A percentile compares a stretch with the other conserved stretches of the same genome.
Conservation (phyloP, 2,329 filamentous ascomycete species). For the Claviceps sorghi region DNA sequence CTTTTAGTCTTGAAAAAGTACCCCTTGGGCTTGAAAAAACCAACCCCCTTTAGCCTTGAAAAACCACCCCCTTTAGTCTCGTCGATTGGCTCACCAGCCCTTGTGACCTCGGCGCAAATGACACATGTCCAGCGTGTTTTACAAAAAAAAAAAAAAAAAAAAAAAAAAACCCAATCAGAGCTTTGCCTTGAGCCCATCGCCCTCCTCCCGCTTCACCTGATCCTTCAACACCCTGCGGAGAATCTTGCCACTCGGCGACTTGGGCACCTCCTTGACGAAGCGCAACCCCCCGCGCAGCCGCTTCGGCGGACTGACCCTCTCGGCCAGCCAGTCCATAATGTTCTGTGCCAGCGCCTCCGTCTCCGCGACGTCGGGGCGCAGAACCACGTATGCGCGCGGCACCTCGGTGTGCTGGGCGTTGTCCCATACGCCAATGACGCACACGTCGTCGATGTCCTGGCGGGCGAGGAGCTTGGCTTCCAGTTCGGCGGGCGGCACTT, state of each 20-base stretch:
- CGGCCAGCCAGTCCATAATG: conserved; percentile 28
- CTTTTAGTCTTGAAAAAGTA: too few relatives aligned
- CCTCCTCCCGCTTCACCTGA: conserved; percentile 22
- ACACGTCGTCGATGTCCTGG: conserved; percentile 39
- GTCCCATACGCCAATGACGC: conserved; percentile 48
- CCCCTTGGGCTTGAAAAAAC: too few relatives aligned
- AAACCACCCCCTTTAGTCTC: too few relatives aligned
- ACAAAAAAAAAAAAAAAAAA: not conserved
- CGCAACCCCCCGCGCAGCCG: conserved; percentile 54
- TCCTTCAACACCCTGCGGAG: conserved; percentile 34
- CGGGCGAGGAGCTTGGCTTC: conserved; percentile 33
- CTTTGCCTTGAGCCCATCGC: conserved; percentile 18
- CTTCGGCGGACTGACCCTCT: conserved; percentile 51
- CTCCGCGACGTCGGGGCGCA: conserved; percentile 20
- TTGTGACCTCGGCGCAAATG: too few relatives aligned
- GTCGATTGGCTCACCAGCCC: too few relatives aligned
- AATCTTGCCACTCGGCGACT: conserved; percentile 45
- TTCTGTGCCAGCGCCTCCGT: conserved; percentile 20
- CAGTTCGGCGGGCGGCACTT: conserved; percentile 55
- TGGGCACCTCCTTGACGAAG: conserved; percentile 55
- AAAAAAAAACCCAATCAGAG: conserved; percentile 13
- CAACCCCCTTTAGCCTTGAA: too few relatives aligned
- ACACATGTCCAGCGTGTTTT: too few relatives aligned
- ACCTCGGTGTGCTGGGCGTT: conserved; percentile 50
- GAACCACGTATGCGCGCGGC: conserved; percentile 34